Evolutionary conservation across 192 early-diverging fungal genomes (phyloP), one percentile per base, ranked within the genome.

Genomic region (Backusella tuberculispora): DNA sequence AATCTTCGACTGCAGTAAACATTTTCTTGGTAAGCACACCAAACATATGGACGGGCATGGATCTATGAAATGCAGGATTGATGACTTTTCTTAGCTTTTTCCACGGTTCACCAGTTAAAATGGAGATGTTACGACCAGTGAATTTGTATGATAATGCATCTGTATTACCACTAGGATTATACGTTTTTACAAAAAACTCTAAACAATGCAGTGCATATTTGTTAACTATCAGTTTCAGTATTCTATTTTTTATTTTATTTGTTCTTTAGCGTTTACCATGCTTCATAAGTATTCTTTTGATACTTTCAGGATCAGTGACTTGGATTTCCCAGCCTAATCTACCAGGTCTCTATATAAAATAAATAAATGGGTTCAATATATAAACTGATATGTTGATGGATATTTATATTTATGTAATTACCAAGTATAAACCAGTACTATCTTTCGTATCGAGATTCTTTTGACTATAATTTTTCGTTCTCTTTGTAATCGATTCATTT

Each of bases 51-150:
- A 74, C 75, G 21, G 75, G 80, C 66, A 81, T 74, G 4, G 80
- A 68, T 45, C 75, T 53, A 26, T 74, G 69, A 68, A 81, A 81
- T 46, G 72, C 80, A 66, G 75, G 75, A 74, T 71, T 74, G 37
- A 50, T 66, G n/a, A 78, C 63, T 66, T 74, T 47, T 17, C 34
- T 42, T 50, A 40, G 50, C 21, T 21, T 34, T 60, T 67, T 67
- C 66, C 66, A 67, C 15, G 19, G 34, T 4, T 40, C 37, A 1
- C 66, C 66, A 41, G 34, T 67, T 43, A 43, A 8, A 14, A 67
- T 19, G 13, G 40, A 13, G 19, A 67, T 40, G 19, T 67, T 67
- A 41, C 19, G 37, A 21, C 37, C 66, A 41, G 37, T 60, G 24
- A 60, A 60, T 26, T 60, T 60, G 53, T 26, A 26, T 3, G 26